phyloP scores from a whole-genome alignment of 1,139 yeast species.

The Magnusiomyces magnusii region DNA sequence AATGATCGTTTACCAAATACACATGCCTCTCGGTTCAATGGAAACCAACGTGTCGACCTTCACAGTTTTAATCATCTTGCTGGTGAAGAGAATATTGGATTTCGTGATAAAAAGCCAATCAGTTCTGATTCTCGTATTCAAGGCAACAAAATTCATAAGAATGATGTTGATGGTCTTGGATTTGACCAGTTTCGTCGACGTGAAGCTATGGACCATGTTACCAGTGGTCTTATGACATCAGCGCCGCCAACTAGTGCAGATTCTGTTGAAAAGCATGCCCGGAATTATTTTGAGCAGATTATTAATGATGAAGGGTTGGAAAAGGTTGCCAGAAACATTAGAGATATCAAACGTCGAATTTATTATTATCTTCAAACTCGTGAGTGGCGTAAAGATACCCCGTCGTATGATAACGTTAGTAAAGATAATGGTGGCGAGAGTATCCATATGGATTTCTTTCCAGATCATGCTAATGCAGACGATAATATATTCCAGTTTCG shows the following conservation, averaged over 20 bases:
- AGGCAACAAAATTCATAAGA: slow-evolving; percentile 51
- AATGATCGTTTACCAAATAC: not conserved
- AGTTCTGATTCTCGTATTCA: slow-evolving; percentile 78
- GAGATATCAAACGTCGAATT: slow-evolving; percentile 16
- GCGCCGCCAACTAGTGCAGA: slow-evolving; percentile 40
- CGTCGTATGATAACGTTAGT: slow-evolving; percentile 1
- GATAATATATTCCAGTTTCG: slow-evolving; percentile 6
- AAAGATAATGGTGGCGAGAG: slow-evolving; percentile 2
- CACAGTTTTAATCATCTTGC: slow-evolving; percentile 81
- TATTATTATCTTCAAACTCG: slow-evolving; percentile 16
- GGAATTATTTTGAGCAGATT: slow-evolving; percentile 17
- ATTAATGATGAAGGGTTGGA: slow-evolving; percentile 16
- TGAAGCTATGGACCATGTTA: slow-evolving; percentile 16
- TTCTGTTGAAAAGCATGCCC: slow-evolving; percentile 45
- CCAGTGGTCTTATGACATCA: slow-evolving; percentile 8
- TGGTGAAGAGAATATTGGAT: slow-evolving; percentile 79
- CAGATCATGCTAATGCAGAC: not conserved
- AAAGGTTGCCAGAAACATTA: slow-evolving; percentile 4
- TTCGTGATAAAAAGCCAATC: slow-evolving; percentile 72
- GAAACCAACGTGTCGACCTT: slow-evolving; percentile 12
- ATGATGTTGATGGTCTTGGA: slow-evolving; percentile 75
- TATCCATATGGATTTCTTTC: slow-evolving; percentile 5
- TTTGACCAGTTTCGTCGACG: slow-evolving; percentile 38
- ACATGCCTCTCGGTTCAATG: not conserved
- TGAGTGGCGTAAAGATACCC: slow-evolving; percentile 14